phyloP scores from a whole-genome alignment of 345 rosid species.

The Excoecaria cochinchinensis region DNA sequence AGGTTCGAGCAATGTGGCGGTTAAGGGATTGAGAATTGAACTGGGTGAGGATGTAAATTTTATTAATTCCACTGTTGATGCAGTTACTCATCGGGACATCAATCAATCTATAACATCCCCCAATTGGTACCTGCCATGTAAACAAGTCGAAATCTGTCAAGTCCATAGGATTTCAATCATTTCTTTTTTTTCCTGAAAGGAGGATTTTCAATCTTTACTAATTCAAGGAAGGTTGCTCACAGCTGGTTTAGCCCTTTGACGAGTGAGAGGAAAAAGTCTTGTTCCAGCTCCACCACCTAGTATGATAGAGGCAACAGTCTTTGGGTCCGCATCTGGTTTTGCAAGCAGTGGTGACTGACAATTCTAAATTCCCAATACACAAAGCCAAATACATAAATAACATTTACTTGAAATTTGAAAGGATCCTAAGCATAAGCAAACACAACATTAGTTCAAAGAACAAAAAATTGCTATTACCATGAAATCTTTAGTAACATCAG shows the following conservation, averaged over 20 bases:
- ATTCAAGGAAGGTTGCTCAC: slow-evolving; percentile 37
- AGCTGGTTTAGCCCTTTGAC: slow-evolving; percentile 74
- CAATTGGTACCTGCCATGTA: slow-evolving; percentile 67
- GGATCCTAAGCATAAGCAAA: background rate
- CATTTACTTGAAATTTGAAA: slow-evolving; percentile 1
- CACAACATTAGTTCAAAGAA: background rate
- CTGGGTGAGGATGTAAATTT: slow-evolving; percentile 84
- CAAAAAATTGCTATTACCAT: slow-evolving; percentile 35
- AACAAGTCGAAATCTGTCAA: background rate
- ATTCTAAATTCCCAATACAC: slow-evolving; percentile 31
- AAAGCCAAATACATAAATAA: background rate
- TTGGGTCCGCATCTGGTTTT: slow-evolving; percentile 62
- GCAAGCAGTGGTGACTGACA: slow-evolving; percentile 35
- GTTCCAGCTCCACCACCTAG: slow-evolving; percentile 92
- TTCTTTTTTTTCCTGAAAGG: too few relatives aligned
- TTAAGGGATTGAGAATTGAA: slow-evolving; percentile 86
- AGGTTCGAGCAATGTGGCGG: slow-evolving; percentile 70
- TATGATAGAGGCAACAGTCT: slow-evolving; percentile 71
- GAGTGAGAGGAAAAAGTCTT: slow-evolving; percentile 75
- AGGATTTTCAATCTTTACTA: background rate
- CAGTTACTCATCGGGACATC: slow-evolving; percentile 93
- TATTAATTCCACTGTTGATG: slow-evolving; percentile 82
- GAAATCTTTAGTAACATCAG: slow-evolving; percentile 54
- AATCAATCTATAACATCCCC: slow-evolving; percentile 79
- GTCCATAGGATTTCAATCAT: background rate